A percentile compares a stretch with the other conserved stretches of the same genome.
phyloP scores from a whole-genome alignment of 768 basidiomycete genomes.

The Hygrocybe coccinea region DNA sequence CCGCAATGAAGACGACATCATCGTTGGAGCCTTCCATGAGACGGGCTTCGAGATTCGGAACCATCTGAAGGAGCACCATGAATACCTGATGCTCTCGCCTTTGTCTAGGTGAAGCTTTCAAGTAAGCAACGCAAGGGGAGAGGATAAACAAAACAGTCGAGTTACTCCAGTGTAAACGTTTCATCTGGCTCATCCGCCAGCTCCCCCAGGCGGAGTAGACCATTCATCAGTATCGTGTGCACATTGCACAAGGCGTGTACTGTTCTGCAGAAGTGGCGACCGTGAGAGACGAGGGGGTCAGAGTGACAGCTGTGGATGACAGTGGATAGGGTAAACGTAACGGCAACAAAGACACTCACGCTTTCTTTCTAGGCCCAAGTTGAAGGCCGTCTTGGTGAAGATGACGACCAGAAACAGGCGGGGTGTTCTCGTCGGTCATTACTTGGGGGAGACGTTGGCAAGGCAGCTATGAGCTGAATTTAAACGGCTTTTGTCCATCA shows the following conservation, averaged over 20 bases:
- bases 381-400: neutral
- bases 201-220: constrained; percentile 12
- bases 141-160: neutral
- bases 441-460: no score
- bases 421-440: neutral
- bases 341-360: neutral
- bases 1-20: constrained; percentile 15
- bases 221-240: constrained; percentile 16
- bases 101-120: constrained; percentile 4
- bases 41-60: neutral
- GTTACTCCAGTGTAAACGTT: constrained; percentile 1
- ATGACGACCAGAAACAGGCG: neutral
- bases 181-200: neutral
- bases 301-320: no score
- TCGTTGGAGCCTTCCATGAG: constrained; percentile 18
- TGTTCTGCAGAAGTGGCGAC: constrained; percentile 20
- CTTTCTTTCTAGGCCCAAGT: neutral
- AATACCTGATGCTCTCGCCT: constrained; percentile 10
- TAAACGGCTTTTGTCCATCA: no score
- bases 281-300: constrained; percentile 19
- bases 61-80: neutral
- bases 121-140: neutral
- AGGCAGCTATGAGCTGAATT: no score
- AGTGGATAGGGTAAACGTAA: neutral
- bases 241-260: constrained; percentile 7